phyloP scores from a whole-genome alignment of 495 filamentous ascomycete genomes.

The Pyrenopolyporus hunteri region DNA sequence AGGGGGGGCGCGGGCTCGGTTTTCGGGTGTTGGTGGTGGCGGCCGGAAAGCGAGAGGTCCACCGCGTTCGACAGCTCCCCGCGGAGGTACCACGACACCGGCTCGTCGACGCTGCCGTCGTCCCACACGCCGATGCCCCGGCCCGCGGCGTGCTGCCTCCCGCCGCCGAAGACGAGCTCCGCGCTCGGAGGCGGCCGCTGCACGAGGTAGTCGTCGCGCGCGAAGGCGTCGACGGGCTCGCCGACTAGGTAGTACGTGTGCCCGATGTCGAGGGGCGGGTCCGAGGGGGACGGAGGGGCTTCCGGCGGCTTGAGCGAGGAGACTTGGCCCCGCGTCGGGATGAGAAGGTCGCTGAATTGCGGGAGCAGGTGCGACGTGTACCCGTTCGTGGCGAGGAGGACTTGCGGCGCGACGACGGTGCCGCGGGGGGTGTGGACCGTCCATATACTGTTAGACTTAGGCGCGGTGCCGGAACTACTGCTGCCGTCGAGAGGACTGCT shows the following conservation, averaged over 20 bases:
- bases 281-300: conserved; percentile 22
- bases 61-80: conserved; percentile 45
- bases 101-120: conserved; percentile 61
- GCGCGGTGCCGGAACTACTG: conserved; percentile 7
- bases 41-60: conserved; percentile 37
- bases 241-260: conserved; percentile 69
- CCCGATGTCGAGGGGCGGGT: conserved; percentile 44
- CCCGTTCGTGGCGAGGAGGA: conserved; percentile 80
- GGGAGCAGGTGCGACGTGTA: conserved; percentile 78
- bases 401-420: conserved; percentile 58
- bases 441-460: conserved; percentile 45
- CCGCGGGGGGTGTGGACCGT: conserved; percentile 69
- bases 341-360: conserved; percentile 69
- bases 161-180: conserved; percentile 68
- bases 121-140: conserved; percentile 63
- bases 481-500: conserved; percentile 18
- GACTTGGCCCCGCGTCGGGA: conserved; percentile 78
- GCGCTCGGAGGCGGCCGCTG: conserved; percentile 64
- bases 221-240: conserved; percentile 41
- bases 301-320: conserved; percentile 65
- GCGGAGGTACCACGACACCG: conserved; percentile 58
- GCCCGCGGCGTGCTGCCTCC: conserved; percentile 53
- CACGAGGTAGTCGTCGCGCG: conserved; percentile 74
- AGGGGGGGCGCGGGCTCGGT: background rate
- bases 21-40: background rate